Conservation (phyloP, 106 monocot genomes). For the Xerophyta viscosa region DNA sequence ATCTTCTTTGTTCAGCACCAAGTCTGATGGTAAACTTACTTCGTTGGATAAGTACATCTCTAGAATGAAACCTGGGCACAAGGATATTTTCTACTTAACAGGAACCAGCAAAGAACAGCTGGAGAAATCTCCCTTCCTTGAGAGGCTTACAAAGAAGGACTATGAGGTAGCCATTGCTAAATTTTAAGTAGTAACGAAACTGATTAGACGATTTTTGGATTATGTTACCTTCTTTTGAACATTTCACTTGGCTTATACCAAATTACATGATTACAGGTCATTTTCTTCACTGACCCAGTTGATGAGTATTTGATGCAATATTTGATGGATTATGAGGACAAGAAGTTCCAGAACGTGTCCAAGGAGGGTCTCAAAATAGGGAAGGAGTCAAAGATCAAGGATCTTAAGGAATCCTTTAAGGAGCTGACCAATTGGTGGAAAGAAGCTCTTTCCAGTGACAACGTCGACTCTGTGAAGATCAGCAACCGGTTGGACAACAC, state of each 20-base stretch:
- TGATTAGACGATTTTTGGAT: too few relatives aligned
- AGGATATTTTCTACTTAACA: slow-evolving; percentile 96
- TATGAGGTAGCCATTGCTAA: slow-evolving; percentile 97
- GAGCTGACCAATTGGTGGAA: slow-evolving; percentile 96
- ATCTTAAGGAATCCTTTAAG: slow-evolving; percentile 91
- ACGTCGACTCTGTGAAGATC: slow-evolving; percentile 86
- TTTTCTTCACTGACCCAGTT: slow-evolving; percentile 94
- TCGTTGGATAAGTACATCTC: slow-evolving; percentile 93
- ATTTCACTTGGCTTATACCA: neutral
- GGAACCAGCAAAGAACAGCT: slow-evolving; percentile 95
- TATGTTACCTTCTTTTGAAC: too few relatives aligned
- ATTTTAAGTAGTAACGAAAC: too few relatives aligned
- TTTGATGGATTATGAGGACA: slow-evolving; percentile 98
- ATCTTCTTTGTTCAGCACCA: slow-evolving; percentile 60
- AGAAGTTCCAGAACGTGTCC: slow-evolving; percentile 94
- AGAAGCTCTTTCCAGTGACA: slow-evolving; percentile 54
- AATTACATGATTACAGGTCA: slow-evolving; percentile 46
- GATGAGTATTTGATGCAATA: slow-evolving; percentile 99
- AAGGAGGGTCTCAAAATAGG: slow-evolving; percentile 93
- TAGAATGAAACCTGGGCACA: slow-evolving; percentile 93
- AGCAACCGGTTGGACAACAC: slow-evolving; percentile 87
- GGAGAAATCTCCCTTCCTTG: slow-evolving; percentile 98
- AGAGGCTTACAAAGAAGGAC: slow-evolving; percentile 89
- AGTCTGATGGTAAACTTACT: slow-evolving; percentile 86
- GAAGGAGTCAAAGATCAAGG: slow-evolving; percentile 89